A percentile compares a stretch with the other conserved stretches of the same genome.
Conservation (phyloP, 352 stramenopile genomes). For the Pythium monospermum region DNA sequence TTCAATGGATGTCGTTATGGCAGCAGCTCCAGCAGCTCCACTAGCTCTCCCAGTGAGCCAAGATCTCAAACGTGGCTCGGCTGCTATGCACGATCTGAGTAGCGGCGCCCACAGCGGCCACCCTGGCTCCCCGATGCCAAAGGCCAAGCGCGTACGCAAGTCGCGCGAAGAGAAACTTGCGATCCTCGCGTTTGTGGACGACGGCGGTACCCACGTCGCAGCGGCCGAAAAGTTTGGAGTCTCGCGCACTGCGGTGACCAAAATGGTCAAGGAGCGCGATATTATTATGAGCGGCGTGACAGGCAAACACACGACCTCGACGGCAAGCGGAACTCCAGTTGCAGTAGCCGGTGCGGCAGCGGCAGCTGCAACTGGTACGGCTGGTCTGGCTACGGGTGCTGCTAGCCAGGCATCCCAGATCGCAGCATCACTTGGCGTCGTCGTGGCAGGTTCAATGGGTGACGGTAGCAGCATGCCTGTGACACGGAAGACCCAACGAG, state of each 20-base stretch:
- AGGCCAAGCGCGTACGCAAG: slow-evolving; percentile 72
- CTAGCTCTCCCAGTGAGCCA: too few relatives aligned
- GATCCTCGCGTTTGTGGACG: slow-evolving; percentile 75
- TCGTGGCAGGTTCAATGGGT: too few relatives aligned
- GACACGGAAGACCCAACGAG: too few relatives aligned
- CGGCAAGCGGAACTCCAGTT: neutral
- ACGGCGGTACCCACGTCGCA: slow-evolving; percentile 67
- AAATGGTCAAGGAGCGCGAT: slow-evolving; percentile 82
- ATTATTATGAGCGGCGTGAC: slow-evolving; percentile 36
- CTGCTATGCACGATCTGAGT: slow-evolving; percentile 1
- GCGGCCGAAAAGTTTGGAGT: slow-evolving; percentile 79
- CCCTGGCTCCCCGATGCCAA: slow-evolving; percentile 1
- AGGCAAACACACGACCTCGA: slow-evolving; percentile 8
- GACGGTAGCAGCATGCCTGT: neutral
- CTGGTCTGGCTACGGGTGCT: too few relatives aligned
- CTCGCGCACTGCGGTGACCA: slow-evolving; percentile 76
- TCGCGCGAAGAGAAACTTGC: slow-evolving; percentile 81
- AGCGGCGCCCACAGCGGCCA: neutral
- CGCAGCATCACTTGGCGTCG: too few relatives aligned
- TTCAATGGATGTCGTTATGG: too few relatives aligned
- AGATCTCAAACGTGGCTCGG: slow-evolving; percentile 14
- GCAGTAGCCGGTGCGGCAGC: neutral
- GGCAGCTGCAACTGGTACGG: too few relatives aligned
- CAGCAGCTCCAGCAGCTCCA: too few relatives aligned
- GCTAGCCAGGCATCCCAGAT: too few relatives aligned